Percentiles rank a stretch among this genome's conserved stretches.
These are phyloP conservation scores for Teunomyces stri DNA, from an alignment of 805 yeast genomes.

Conservation along the genomic window DNA sequence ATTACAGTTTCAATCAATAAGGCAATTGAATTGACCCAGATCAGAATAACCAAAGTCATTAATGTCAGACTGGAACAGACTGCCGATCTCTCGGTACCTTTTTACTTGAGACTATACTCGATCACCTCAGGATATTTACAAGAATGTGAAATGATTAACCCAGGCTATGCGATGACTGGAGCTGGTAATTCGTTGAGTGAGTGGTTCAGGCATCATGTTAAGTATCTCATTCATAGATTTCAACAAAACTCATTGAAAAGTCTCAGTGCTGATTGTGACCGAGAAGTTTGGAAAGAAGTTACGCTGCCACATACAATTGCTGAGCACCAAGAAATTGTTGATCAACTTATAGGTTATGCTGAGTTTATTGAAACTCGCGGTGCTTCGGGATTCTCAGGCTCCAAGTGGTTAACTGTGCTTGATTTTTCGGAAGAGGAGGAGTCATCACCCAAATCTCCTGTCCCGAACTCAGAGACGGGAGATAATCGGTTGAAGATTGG, in stretches of 20 bases:
- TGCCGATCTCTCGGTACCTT: conserved; percentile 53
- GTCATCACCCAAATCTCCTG: background rate
- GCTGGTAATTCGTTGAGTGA: conserved; percentile 53
- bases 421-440: conserved; percentile 18
- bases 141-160: conserved; percentile 79
- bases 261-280: conserved; percentile 52
- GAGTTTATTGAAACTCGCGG: conserved; percentile 20
- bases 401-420: conserved; percentile 25
- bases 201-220: conserved; percentile 63
- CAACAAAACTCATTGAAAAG: conserved; percentile 50
- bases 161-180: conserved; percentile 61
- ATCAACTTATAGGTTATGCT: conserved; percentile 25
- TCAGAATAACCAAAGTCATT: conserved; percentile 73
- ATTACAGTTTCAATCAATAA: conserved; percentile 62
- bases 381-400: conserved; percentile 22
- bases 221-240: conserved; percentile 52
- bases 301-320: conserved; percentile 44
- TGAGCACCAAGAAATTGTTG: conserved; percentile 21
- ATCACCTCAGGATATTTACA: conserved; percentile 66
- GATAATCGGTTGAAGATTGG: conserved; percentile 13
- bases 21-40: conserved; percentile 69
- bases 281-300: conserved; percentile 79
- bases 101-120: conserved; percentile 65
- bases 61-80: conserved; percentile 74
- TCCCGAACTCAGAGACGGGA: background rate